phyloP scores from a whole-genome alignment of 192 early-diverging fungal species.

The Mortierella hygrophila region DNA sequence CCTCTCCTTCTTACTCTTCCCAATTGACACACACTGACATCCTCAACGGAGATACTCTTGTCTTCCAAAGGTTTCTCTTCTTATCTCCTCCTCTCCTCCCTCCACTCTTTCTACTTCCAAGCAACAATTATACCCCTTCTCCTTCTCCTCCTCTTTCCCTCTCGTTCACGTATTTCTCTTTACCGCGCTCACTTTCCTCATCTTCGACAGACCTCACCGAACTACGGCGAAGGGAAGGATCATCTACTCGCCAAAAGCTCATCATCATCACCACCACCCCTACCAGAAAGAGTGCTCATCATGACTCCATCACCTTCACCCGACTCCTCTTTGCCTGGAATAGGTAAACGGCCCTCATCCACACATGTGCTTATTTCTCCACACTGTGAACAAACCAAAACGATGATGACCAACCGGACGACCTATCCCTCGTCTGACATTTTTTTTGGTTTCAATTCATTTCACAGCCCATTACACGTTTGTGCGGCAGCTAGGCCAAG shows the following conservation, averaged over 20 bases:
- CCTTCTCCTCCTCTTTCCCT: too few relatives aligned
- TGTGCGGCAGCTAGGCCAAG: conserved; percentile 78
- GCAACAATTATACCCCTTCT: background rate
- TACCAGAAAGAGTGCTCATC: background rate
- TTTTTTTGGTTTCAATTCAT: background rate
- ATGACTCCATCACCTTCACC: conserved; percentile 45
- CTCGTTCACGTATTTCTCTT: background rate
- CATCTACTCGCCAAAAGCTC: background rate
- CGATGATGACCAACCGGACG: background rate
- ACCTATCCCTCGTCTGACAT: background rate
- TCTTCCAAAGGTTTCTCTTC: too few relatives aligned
- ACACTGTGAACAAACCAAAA: background rate
- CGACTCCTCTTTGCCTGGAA: conserved; percentile 41
- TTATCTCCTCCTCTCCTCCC: background rate
- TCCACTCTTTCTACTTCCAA: conserved; percentile 5
- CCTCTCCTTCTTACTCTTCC: background rate
- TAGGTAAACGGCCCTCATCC: conserved; percentile 19
- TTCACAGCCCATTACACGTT: conserved; percentile 77
- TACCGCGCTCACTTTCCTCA: background rate
- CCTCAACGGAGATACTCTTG: background rate
- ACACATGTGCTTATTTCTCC: conserved; percentile 6
- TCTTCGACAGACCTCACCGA: background rate
- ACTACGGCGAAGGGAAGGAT: too few relatives aligned
- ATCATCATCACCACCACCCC: background rate
- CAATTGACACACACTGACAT: background rate